Conservation (phyloP, 1,284 basidiomycete genomes). For the Earliella scabrosa region DNA sequence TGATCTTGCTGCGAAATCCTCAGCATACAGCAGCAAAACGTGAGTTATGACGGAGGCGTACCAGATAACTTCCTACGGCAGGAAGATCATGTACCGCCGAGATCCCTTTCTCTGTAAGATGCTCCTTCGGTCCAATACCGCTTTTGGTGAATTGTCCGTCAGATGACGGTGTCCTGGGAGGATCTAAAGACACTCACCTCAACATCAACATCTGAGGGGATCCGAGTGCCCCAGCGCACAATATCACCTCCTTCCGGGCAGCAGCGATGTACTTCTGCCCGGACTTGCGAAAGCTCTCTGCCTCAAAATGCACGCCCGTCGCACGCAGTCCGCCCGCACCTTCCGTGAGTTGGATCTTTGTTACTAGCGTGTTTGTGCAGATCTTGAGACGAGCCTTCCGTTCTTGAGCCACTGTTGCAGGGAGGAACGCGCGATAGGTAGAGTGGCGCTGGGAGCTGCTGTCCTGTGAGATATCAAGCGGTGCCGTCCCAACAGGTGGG, state of each 20-base stretch:
- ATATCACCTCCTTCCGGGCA: constrained; percentile 35
- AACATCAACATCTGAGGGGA: constrained; percentile 39
- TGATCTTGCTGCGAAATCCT: constrained; percentile 29
- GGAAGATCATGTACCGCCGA: constrained; percentile 36
- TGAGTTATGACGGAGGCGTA: neutral
- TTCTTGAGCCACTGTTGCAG: constrained; percentile 19
- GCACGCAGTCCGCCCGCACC: constrained; percentile 6
- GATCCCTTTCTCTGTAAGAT: constrained; percentile 34
- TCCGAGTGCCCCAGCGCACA: constrained; percentile 38
- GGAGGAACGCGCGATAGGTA: constrained; percentile 35
- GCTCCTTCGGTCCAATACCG: constrained; percentile 35
- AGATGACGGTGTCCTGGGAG: neutral
- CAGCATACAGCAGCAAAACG: neutral
- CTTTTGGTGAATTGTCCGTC: constrained; percentile 6
- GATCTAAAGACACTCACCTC: constrained; percentile 26
- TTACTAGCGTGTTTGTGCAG: constrained; percentile 32
- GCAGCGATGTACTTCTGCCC: constrained; percentile 18
- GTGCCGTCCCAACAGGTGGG: constrained; percentile 27
- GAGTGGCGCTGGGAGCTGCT: constrained; percentile 27
- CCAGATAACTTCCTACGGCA: constrained; percentile 33
- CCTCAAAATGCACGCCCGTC: constrained; percentile 21
- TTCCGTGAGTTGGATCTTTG: constrained; percentile 10
- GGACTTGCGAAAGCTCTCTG: constrained; percentile 4
- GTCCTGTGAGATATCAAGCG: constrained; percentile 32
- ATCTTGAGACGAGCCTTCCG: constrained; percentile 31